Base-by-base conservation (phyloP, 164 flowering plant genomes). In the Protea cynaroides region DNA sequence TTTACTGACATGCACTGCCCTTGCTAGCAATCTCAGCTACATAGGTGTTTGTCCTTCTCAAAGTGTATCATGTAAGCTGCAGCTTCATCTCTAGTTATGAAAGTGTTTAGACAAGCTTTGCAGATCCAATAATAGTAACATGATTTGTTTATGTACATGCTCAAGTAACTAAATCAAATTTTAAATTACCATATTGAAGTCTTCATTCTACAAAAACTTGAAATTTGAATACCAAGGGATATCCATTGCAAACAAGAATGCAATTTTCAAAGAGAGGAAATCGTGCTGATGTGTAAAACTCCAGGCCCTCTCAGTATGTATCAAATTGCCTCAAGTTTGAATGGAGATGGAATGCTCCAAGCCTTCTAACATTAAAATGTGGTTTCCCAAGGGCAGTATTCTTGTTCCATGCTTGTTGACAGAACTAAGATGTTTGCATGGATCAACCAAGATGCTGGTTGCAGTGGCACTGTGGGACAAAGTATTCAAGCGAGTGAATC, bases 391-490 rank as follows among this genome's bases (percentile, higher is more conserved):
- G 8, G 87, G 78, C 76, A 93, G 63, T 25, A 88, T 62, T 61
- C 82, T 76, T 38, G 69, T 74, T 17, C 97, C 98, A 11, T 64
- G 34, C 62, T 80, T 82, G 73, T 87, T 67, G 8, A 81, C 94
- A 63, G 75, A 36, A 73, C 89, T 84, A 44, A 93, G 74, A 70
- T 89, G 90, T 56, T 82, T 72, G 74, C 98, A 92, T 34, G 98
- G 89, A 73, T 88, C 88, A 0, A 92, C 76, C 19, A 75, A 17
- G 24, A 94, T 72, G 74, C 76, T 80, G 18, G 80, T 69, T 72
- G 81, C 77, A 46, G 82, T 73, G 34, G 75, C 57, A 61, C 67
- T 63, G 22, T 67, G 8, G 7, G 90, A 61, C 34, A 36, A 15
- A 0, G 80, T 70, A 61, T 84, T 84, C 21, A 87, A 82, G 9